A percentile compares a stretch with the other conserved stretches of the same genome.
These are phyloP conservation scores for Cutaneotrichosporon sp. DNA, from an alignment of 1,284 basidiomycete genomes.

Conservation along the genomic window DNA sequence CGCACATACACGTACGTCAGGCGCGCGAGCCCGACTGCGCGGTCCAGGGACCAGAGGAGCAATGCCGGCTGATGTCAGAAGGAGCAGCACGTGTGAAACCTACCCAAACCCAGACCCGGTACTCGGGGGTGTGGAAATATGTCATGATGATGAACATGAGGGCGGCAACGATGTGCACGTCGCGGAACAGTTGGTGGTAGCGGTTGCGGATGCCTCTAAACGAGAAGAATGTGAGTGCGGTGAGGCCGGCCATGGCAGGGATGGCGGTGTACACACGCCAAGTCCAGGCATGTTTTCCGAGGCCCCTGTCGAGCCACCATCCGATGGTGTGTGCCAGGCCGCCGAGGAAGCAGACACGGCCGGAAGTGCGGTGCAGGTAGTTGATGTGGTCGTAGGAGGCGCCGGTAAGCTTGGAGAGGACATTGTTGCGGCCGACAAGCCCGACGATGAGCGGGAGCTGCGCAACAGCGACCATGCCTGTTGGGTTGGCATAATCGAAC, in stretches of 20 bases:
- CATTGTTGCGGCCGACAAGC: conserved; percentile 66
- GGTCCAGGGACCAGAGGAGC: conserved; percentile 20
- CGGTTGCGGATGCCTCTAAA: conserved; percentile 35
- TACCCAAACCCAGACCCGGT: conserved; percentile 9
- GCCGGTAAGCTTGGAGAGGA: conserved; percentile 64
- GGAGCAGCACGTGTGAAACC: not conserved
- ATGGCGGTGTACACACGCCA: conserved; percentile 8
- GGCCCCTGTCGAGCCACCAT: conserved; percentile 22
- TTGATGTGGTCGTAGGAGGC: conserved; percentile 61
- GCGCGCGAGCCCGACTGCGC: not conserved
- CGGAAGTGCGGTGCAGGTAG: conserved; percentile 42
- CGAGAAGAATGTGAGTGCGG: conserved; percentile 45
- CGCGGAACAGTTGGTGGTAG: conserved; percentile 11
- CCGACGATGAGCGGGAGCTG: conserved; percentile 65
- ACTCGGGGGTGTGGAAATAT: conserved; percentile 21
- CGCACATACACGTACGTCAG: not conserved
- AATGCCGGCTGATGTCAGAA: conserved; percentile 1
- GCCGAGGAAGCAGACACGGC: conserved; percentile 31
- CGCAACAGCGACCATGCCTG: conserved; percentile 37
- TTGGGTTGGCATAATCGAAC: conserved; percentile 8
- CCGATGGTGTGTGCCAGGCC: conserved; percentile 37
- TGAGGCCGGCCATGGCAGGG: conserved; percentile 7
- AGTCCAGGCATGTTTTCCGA: conserved; percentile 21
- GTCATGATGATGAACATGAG: conserved; percentile 26
- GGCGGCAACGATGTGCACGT: conserved; percentile 31